These are phyloP conservation scores for Letharia columbiana DNA, from an alignment of 495 filamentous ascomycete genomes.

Conservation along the genomic window DNA sequence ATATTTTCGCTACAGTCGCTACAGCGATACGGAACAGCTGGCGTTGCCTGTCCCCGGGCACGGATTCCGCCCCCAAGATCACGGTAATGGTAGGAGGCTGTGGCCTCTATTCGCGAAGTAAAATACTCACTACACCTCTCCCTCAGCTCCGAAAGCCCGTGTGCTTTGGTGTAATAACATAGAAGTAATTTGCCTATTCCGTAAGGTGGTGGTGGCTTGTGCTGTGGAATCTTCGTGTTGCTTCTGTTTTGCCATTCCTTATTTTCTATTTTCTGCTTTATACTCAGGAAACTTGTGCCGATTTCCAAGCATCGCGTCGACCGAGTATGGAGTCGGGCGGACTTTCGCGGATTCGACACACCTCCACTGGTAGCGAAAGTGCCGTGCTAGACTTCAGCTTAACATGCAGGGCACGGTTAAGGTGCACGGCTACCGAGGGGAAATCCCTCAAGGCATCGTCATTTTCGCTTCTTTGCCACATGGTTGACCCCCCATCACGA, in stretches of 20 bases:
- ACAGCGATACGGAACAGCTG: neutral
- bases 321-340: neutral
- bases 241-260: neutral
- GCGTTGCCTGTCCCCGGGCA: neutral
- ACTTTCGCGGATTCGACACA: neutral
- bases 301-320: neutral
- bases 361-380: neutral
- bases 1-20: neutral
- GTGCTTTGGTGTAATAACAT: neutral
- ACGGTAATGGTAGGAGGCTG: neutral
- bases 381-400: neutral
- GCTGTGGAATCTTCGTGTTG: neutral
- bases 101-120: neutral
- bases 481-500: neutral
- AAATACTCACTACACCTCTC: neutral
- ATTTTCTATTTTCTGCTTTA: neutral
- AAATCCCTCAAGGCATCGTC: neutral
- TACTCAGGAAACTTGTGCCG: neutral
- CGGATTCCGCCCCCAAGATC: neutral
- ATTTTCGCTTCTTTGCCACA: neutral
- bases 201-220: neutral
- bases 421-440: neutral
- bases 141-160: neutral
- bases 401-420: neutral
- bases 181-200: neutral